Base-by-base conservation (phyloP, 2,329 filamentous ascomycete species). In the Bipolaris cookei region DNA sequence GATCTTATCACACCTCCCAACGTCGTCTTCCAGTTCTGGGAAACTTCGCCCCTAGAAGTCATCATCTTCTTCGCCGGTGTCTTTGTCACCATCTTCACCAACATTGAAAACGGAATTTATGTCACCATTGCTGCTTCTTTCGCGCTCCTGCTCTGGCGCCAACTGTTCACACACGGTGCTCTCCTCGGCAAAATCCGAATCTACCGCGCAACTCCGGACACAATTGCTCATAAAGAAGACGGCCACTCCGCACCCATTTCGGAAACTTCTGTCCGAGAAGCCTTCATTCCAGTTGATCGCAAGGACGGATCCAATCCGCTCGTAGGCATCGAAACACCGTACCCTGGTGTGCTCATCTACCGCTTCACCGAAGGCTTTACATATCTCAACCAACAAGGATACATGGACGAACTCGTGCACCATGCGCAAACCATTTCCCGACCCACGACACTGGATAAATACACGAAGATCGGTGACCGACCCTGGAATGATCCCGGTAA, bases 321-420 rank as follows among this genome's bases (percentile, higher is more conserved):
- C 23, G 83, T 98, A 44, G 84, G 89, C 10, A 82, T 96, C n/a
- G 83, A 90, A 60, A 86, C 86, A 52, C 93, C 95, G 0, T 91
- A 95, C 69, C 94, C 94, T 0, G 95, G 95, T 50, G 85, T 99
- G 64, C 96, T 98, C 78, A 96, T 98, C 71, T 98, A 96, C 80
- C 88, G 94, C 42, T 97, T 98, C 77, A 90, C 90, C 0, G 94
- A 98, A 79, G 91, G 93, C 41, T 97, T 96, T 83, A 96, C 95
- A 78, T 99, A 98, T 70, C 92, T 94, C 58, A 99, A 97, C 67
- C 92, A 92, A 18, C 91, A 91, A 69, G 88, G 91, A 73, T 92
- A 96, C 63, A 86, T 97, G 54, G 92, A 97, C 70, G 86, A 91
- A 69, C 72, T 82, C 46, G 71, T 77, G 0, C 62, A 75, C 3